Percentiles rank a stretch among this genome's conserved stretches.
phyloP scores from a whole-genome alignment of 805 yeast genomes.

The Candida arabinofermentans region DNA sequence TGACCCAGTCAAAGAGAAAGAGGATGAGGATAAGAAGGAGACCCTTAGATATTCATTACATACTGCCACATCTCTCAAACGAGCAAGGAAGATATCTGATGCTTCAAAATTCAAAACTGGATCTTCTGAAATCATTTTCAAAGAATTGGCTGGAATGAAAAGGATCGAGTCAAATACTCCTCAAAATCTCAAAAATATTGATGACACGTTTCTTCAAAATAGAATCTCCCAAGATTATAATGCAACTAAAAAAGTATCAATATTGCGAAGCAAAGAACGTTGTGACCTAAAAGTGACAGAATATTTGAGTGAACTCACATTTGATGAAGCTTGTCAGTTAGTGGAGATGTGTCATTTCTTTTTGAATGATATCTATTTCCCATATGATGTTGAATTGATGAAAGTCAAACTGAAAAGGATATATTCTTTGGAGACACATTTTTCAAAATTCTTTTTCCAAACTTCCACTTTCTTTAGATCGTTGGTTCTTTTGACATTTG shows the following conservation, averaged over 20 bases:
- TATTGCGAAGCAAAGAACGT: neutral
- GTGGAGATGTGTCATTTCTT: slow-evolving; percentile 20
- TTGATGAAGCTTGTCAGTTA: slow-evolving; percentile 13
- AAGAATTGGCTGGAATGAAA: slow-evolving; percentile 11
- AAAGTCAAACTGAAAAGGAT: slow-evolving; percentile 12
- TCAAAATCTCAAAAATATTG: neutral
- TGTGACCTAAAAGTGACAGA: slow-evolving; percentile 4
- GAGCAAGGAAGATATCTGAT: neutral
- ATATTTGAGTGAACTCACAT: slow-evolving; percentile 9
- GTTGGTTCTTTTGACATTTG: slow-evolving; percentile 17
- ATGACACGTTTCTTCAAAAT: neutral
- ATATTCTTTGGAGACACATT: slow-evolving; percentile 11
- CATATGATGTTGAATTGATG: slow-evolving; percentile 18
- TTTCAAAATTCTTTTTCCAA: slow-evolving; percentile 7
- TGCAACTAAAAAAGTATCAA: neutral
- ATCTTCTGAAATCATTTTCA: slow-evolving; percentile 8
- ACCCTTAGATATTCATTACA: too few species aligned
- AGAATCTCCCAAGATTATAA: neutral
- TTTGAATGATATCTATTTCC: slow-evolving; percentile 22
- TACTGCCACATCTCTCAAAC: neutral
- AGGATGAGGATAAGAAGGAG: too few species aligned
- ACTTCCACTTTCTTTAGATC: slow-evolving; percentile 16
- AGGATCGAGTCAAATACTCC: neutral
- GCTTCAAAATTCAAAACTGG: slow-evolving; percentile 1
- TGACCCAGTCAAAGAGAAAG: too few species aligned